These are phyloP conservation scores for Xerocomus brunneocitrinus DNA, from an alignment of 768 basidiomycete genomes.

Conservation along the genomic window DNA sequence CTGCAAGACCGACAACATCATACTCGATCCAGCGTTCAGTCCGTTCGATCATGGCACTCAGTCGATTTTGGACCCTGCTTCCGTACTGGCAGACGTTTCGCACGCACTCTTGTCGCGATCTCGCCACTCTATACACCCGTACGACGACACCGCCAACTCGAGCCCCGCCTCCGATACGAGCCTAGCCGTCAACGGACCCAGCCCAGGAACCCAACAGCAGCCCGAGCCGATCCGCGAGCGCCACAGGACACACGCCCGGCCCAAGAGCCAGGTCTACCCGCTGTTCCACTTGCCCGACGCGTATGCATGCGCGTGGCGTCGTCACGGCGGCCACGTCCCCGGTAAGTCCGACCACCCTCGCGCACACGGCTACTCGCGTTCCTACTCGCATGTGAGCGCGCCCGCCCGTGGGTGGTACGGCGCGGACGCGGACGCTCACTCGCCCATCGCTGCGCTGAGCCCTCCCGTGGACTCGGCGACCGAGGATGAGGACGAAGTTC, in stretches of 20 bases:
- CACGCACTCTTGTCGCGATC: slow-evolving; percentile 22
- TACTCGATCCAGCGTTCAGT: not conserved
- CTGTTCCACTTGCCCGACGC: slow-evolving; percentile 10
- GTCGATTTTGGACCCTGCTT: not conserved
- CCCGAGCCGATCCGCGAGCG: not conserved
- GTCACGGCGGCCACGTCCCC: slow-evolving; percentile 12
- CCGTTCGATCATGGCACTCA: not conserved
- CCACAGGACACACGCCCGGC: not conserved
- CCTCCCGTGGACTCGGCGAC: slow-evolving; percentile 11
- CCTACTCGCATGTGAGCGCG: slow-evolving; percentile 8
- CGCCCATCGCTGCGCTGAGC: slow-evolving; percentile 16
- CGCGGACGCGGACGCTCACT: slow-evolving; percentile 8
- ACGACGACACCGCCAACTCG: slow-evolving; percentile 6
- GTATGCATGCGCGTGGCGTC: slow-evolving; percentile 16
- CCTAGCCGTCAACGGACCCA: not conserved
- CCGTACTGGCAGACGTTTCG: slow-evolving; percentile 6
- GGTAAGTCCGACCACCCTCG: slow-evolving; percentile 8
- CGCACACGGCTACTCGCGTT: not conserved
- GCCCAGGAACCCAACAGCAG: not conserved
- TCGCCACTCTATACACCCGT: slow-evolving; percentile 11
- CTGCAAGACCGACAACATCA: slow-evolving; percentile 3
- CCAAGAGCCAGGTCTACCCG: slow-evolving; percentile 1
- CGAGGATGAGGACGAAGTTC: slow-evolving; percentile 13
- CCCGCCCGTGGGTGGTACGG: slow-evolving; percentile 11
- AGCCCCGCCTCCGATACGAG: slow-evolving; percentile 4